Evolutionary conservation across 2,329 filamentous ascomycete species (phyloP).

Genomic region (Stemphylium lycopersici): DNA sequence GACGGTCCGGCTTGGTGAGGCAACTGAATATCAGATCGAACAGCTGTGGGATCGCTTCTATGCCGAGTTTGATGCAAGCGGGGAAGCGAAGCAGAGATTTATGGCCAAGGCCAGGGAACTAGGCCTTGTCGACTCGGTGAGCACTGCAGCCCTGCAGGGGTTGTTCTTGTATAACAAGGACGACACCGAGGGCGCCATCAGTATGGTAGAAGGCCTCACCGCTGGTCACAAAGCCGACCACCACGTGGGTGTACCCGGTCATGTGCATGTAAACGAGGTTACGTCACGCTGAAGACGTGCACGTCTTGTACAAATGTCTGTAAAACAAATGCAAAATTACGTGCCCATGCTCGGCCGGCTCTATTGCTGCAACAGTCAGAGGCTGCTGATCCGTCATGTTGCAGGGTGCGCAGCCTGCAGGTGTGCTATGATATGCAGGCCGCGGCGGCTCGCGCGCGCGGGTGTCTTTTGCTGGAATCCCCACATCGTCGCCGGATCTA

Average conservation of each 20-base stretch:
- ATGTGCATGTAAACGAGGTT: slow-evolving; percentile 36
- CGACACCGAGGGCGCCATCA: slow-evolving; percentile 83
- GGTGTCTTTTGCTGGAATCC: slow-evolving; percentile 6
- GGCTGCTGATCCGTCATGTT: background rate
- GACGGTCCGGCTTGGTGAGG: slow-evolving; percentile 87
- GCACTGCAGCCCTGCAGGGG: slow-evolving; percentile 90
- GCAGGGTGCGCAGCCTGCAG: slow-evolving; percentile 3
- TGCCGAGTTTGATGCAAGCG: slow-evolving; percentile 73
- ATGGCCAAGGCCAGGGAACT: slow-evolving; percentile 71
- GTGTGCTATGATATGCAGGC: slow-evolving; percentile 16
- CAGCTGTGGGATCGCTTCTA: slow-evolving; percentile 97
- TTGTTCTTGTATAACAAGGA: slow-evolving; percentile 96
- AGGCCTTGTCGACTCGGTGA: slow-evolving; percentile 74
- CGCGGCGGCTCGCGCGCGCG: slow-evolving; percentile 9
- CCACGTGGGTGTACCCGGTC: slow-evolving; percentile 40
- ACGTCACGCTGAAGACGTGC: slow-evolving; percentile 1
- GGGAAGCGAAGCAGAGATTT: slow-evolving; percentile 70
- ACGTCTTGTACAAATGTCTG: background rate
- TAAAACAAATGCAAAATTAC: slow-evolving; percentile 2
- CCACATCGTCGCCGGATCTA: slow-evolving; percentile 17
- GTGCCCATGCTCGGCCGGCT: background rate
- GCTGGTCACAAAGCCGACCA: slow-evolving; percentile 33
- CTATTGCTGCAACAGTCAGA: background rate
- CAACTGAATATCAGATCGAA: slow-evolving; percentile 80
- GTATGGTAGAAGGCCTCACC: slow-evolving; percentile 71